These are phyloP conservation scores for Diospyros lotus DNA, from an alignment of 148 eudicot species.

Conservation along the genomic window DNA sequence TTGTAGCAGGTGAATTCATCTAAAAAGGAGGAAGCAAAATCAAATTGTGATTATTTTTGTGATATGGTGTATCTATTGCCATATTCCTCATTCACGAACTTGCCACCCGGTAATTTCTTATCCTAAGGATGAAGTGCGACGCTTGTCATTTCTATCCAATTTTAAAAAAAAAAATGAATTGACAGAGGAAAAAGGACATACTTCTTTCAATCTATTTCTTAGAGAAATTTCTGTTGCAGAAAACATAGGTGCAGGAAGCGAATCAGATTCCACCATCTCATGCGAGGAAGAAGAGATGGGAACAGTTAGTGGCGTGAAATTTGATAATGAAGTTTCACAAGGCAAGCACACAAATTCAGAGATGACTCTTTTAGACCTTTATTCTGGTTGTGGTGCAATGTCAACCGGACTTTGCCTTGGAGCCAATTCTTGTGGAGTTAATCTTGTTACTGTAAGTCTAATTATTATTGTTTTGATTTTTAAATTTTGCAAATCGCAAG, in stretches of 20 bases:
- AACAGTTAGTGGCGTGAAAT: not conserved
- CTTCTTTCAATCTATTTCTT: not conserved
- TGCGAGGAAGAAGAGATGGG: slow-evolving; percentile 37
- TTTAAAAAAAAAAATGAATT: not conserved
- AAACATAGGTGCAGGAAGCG: slow-evolving; percentile 26
- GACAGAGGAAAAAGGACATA: not conserved
- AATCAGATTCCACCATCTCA: slow-evolving; percentile 58
- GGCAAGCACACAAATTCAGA: not conserved
- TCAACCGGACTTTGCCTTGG: not conserved
- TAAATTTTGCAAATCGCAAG: not conserved
- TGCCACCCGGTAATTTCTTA: slow-evolving; percentile 37
- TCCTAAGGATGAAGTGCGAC: not conserved
- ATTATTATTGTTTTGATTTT: not conserved
- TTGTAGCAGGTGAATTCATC: slow-evolving; percentile 39
- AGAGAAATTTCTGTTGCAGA: slow-evolving; percentile 21
- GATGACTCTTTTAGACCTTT: slow-evolving; percentile 2
- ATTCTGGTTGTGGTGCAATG: not conserved
- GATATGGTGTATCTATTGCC: slow-evolving; percentile 61
- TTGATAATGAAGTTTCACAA: slow-evolving; percentile 5
- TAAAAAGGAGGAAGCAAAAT: slow-evolving; percentile 22
- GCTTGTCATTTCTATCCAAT: not conserved
- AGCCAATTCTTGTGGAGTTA: slow-evolving; percentile 26
- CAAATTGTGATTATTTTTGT: slow-evolving; percentile 57
- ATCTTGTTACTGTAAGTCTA: slow-evolving; percentile 63
- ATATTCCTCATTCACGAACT: slow-evolving; percentile 42